A percentile compares a stretch with the other conserved stretches of the same genome.
Conservation (phyloP, 495 filamentous ascomycete genomes). For the Talaromyces stipitatus region DNA sequence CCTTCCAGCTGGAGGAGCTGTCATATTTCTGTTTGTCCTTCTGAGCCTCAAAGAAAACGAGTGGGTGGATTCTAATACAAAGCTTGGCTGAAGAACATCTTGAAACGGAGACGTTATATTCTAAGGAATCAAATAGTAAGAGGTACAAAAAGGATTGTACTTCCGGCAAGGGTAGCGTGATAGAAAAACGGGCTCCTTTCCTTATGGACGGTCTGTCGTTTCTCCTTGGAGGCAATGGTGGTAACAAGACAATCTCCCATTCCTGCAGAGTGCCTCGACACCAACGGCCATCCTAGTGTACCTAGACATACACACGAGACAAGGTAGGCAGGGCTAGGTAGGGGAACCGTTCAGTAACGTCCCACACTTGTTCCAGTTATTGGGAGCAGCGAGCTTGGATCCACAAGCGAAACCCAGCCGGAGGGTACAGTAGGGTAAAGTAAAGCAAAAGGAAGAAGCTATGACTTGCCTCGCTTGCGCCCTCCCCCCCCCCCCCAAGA, state of each 20-base stretch:
- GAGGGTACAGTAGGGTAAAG: neutral
- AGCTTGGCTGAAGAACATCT: too few relatives aligned
- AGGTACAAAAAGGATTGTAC: too few relatives aligned
- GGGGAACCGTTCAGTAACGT: neutral
- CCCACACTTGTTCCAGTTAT: neutral
- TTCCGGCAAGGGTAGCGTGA: too few relatives aligned
- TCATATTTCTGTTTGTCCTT: constrained; percentile 1
- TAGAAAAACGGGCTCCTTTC: too few relatives aligned
- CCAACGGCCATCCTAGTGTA: neutral
- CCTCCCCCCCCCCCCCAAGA: too few relatives aligned
- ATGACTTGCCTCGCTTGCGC: neutral
- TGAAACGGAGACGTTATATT: too few relatives aligned
- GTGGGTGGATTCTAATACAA: too few relatives aligned
- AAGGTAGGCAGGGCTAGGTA: neutral
- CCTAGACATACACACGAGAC: neutral
- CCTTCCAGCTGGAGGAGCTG: neutral
- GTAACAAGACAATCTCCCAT: neutral
- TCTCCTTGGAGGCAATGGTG: neutral
- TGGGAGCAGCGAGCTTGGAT: neutral
- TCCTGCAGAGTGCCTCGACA: neutral
- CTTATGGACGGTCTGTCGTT: too few relatives aligned
- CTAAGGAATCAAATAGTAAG: too few relatives aligned
- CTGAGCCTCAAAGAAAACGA: neutral
- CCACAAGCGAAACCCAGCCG: neutral
- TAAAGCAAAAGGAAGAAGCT: neutral